Percentiles rank a stretch among this genome's conserved stretches.
Evolutionary conservation across 495 filamentous ascomycete species (phyloP).

Genomic region (Penicillium chermesinum): DNA sequence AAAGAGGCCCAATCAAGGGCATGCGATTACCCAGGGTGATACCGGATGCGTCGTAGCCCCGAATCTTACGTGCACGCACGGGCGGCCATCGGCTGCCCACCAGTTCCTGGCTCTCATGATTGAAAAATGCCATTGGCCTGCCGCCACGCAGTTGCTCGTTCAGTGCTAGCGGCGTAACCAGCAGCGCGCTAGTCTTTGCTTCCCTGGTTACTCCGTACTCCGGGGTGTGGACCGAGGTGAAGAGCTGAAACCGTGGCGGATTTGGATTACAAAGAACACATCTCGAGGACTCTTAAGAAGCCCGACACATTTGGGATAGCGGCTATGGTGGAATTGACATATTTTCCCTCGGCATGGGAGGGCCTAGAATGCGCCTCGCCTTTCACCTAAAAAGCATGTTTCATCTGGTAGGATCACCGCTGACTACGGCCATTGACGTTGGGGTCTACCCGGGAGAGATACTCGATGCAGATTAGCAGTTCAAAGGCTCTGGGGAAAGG

Average conservation of each 20-base stretch:
- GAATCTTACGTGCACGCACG: slow-evolving; percentile 23
- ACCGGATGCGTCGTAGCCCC: slow-evolving; percentile 17
- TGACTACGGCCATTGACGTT: too few species aligned
- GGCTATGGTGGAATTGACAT: too few species aligned
- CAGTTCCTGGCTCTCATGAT: slow-evolving; percentile 18
- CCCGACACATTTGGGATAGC: too few species aligned
- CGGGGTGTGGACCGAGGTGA: not conserved
- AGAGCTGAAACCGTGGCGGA: slow-evolving; percentile 3
- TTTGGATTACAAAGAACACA: not conserved
- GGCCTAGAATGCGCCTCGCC: too few species aligned
- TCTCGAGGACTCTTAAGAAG: too few species aligned
- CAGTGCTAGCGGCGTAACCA: slow-evolving; percentile 11
- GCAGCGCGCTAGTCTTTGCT: slow-evolving; percentile 2
- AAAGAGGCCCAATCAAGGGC: slow-evolving; percentile 7
- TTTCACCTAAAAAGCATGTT: not conserved
- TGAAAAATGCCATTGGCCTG: slow-evolving; percentile 7
- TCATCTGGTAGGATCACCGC: not conserved
- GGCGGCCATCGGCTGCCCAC: slow-evolving; percentile 6
- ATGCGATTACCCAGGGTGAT: slow-evolving; percentile 22
- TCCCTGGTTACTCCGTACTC: slow-evolving; percentile 7
- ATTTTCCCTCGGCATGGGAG: too few species aligned
- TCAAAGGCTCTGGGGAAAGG: not conserved
- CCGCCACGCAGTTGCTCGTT: slow-evolving; percentile 7
- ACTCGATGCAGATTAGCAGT: not conserved
- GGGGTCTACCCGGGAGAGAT: not conserved